Evolutionary conservation across 495 filamentous ascomycete species (phyloP).

Genomic region (Podospora fimiseda): DNA sequence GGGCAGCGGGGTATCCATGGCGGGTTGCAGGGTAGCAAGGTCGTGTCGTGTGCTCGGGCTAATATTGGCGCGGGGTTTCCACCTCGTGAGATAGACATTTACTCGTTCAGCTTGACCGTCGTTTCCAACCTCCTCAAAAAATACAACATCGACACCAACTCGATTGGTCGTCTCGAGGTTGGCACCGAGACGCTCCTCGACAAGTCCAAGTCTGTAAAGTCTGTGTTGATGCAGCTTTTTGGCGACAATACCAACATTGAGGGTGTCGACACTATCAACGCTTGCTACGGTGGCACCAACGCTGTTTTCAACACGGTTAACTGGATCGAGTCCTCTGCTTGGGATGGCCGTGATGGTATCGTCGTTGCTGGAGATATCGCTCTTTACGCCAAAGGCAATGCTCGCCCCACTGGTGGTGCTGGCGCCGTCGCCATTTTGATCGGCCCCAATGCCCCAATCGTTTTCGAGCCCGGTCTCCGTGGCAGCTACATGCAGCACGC

Average conservation of each 20-base stretch:
- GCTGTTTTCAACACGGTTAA: constrained; percentile 95
- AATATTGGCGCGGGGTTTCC: constrained; percentile 15
- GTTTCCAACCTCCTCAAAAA: constrained; percentile 84
- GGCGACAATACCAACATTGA: constrained; percentile 84
- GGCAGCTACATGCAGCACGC: constrained; percentile 90
- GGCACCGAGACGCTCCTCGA: constrained; percentile 97
- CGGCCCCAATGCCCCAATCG: constrained; percentile 86
- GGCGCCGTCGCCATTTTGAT: constrained; percentile 92
- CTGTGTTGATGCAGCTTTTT: constrained; percentile 98
- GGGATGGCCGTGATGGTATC: constrained; percentile 92
- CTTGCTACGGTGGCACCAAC: constrained; percentile 98
- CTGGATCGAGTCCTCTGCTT: constrained; percentile 96
- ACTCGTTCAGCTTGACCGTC: constrained; percentile 88
- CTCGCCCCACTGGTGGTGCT: constrained; percentile 91
- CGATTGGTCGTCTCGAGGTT: constrained; percentile 91
- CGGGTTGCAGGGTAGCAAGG: background rate
- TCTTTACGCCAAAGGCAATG: constrained; percentile 93
- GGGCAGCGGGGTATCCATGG: constrained; percentile 7
- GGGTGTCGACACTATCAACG: constrained; percentile 93
- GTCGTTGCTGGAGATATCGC: constrained; percentile 97
- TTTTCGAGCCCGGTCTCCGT: constrained; percentile 85
- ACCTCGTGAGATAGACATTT: constrained; percentile 67
- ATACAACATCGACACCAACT: constrained; percentile 85
- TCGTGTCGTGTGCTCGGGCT: constrained; percentile 19
- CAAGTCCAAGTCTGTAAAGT: constrained; percentile 99